Conservation (phyloP, 2,329 filamentous ascomycete genomes). For the Daldinia eschscholtzii region DNA sequence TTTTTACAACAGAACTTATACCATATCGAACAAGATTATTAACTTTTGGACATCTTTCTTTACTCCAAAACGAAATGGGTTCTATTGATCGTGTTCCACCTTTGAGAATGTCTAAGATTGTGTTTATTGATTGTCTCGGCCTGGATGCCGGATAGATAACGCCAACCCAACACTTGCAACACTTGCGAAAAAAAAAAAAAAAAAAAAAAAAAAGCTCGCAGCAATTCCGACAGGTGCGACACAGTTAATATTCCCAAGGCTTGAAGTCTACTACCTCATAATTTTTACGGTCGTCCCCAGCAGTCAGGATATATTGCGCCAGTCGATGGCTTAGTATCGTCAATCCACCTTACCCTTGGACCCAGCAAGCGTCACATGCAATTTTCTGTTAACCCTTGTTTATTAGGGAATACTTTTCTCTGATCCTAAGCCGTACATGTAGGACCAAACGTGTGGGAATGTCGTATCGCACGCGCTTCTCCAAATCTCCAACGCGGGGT, state of each 20-base stretch:
- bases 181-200: too few species aligned
- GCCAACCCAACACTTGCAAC: not conserved
- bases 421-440: not conserved
- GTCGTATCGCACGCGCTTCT: conserved; percentile 17
- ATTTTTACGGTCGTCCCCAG: not conserved
- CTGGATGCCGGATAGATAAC: not conserved
- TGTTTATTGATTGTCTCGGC: too few species aligned
- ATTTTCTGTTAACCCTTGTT: not conserved
- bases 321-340: conserved; percentile 3
- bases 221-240: too few species aligned
- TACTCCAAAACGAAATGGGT: too few species aligned
- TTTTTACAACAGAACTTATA: too few species aligned
- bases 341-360: not conserved
- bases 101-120: too few species aligned
- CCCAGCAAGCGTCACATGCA: conserved; percentile 1
- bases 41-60: too few species aligned
- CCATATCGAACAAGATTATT: too few species aligned
- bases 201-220: too few species aligned
- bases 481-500: conserved; percentile 38
- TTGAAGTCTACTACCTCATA: too few species aligned
- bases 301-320: not conserved
- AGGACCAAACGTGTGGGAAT: not conserved
- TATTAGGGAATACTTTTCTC: not conserved
- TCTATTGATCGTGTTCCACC: too few species aligned
- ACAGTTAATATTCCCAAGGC: too few species aligned